Evolutionary conservation across 2,329 filamentous ascomycete genomes (phyloP), one percentile per base, ranked within the genome.

Genomic region (Macrophomina pseudophaseolina): DNA sequence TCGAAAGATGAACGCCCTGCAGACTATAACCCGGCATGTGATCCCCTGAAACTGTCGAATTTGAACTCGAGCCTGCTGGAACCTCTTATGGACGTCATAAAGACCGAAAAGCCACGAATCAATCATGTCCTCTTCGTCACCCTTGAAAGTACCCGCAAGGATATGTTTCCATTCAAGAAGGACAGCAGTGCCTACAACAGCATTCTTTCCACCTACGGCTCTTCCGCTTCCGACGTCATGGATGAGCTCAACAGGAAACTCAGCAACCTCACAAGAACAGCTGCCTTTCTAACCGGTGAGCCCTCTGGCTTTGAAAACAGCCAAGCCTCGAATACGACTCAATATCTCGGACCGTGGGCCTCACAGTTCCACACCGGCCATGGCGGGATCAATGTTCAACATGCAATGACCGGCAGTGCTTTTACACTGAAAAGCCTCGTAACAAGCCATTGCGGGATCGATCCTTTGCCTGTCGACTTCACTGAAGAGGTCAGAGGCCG

Each of bases 371-470:
- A 59, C 38, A 44, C 44, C 53, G 40, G 46, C 70, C 79, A 64
- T 67, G 80, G 67, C 16, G 67, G 67, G 2, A 66, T 68, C 28
- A 68, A 68, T 6, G 67, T 67, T 16, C 72, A 76, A 5, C 78
- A 76, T 1, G 79, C 76, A 2, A 59, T 78, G 12, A 80, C 79
- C 1, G 77, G 75, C 23, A 79, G 78, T 60, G 75, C 75, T 12
- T 75, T 78, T 63, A 79, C 79, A 0, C 72, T 81, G n/a, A 80
- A 81, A 66, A 79, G 76, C 65, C 64, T 80, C 12, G 67, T 80
- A 18, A 74, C 73, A 7, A 79, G 77, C 51, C 76, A 80, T 54
- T 81, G 78, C 63, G 78, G 79, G 48, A 76, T 80, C 6, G 73
- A 76, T 23, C 76, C 79, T 6, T 69, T 81, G 18, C 77, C 78